Evolutionary conservation across 495 filamentous ascomycete genomes (phyloP).

Genomic region (Xylaria grammica): DNA sequence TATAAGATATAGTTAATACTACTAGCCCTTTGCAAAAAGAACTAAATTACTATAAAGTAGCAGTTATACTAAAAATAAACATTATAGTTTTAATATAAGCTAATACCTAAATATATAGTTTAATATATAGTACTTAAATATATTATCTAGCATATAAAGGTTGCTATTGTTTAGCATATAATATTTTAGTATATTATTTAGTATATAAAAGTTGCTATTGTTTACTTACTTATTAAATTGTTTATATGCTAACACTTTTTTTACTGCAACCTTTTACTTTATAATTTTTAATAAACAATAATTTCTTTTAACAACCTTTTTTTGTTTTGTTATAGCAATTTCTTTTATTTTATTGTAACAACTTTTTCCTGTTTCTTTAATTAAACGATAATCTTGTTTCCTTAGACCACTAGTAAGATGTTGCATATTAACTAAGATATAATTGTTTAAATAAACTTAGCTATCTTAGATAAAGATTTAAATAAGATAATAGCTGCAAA

Average conservation of each 20-base stretch:
- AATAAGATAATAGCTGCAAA: neutral
- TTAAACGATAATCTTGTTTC: too few species aligned
- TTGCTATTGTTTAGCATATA: neutral
- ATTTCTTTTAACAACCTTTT: neutral
- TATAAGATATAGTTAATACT: neutral
- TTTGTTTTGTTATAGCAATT: too few species aligned
- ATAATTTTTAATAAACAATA: too few species aligned
- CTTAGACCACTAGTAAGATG: too few species aligned
- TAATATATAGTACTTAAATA: neutral
- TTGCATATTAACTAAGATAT: neutral
- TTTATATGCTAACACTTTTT: too few species aligned
- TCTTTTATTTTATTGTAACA: too few species aligned
- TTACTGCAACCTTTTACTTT: too few species aligned
- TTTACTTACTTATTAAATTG: neutral
- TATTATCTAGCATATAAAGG: neutral
- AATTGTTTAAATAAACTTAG: neutral
- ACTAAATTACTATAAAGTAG: neutral
- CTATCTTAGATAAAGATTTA: slow-evolving; percentile 2
- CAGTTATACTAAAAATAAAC: neutral
- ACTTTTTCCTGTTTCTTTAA: too few species aligned
- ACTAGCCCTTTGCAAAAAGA: neutral
- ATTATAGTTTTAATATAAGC: neutral
- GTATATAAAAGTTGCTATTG: neutral
- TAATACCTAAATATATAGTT: too few species aligned
- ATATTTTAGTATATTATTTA: neutral